Base-by-base conservation (phyloP, 179 eudicot species). In the Beta corolliflora region DNA sequence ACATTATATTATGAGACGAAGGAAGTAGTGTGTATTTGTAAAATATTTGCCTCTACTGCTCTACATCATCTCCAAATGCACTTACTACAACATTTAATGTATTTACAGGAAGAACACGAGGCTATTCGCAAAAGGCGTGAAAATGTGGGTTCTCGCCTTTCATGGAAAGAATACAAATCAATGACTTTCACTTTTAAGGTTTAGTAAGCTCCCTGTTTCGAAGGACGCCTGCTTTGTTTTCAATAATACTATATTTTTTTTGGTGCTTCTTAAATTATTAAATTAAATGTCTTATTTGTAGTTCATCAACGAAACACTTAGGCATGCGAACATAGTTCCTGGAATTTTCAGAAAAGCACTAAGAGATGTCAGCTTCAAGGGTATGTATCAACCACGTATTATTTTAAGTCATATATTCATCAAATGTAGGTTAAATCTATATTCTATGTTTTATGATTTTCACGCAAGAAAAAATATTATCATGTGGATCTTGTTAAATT, bases 91-190 rank as follows among this genome's bases (percentile, higher is more conserved):
- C 3, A 46, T 3, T 7, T 58, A 5, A 2, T 23, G 2, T 59
- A 50, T 75, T 71, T 56, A 44, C 93, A 95, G 98, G 95, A 95
- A 88, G 98, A 95, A 59, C 97, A 95, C 50, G 97, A 93, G 25
- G 88, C 85, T 21, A 93, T 93, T 52, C 63, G 92, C 9, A 81
- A 75, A 54, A 87, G 64, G 63, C 89, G 97, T 75, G 92, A 88
- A 81, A 82, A 91, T 82, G 65, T 71, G 21, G 90, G 88, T 80
- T 88, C 91, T 68, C 92, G 90, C n/a, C 91, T 95, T 58, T 86
- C 94, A 73, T 95, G 98, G 98, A 86, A 85, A 77, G 98, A 95
- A 80, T 95, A 93, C 80, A 95, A 93, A 83, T 92, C 98, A 46
- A 91, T 95, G 97, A 91, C n/a, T n/a, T n/a, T n/a, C n/a, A n/a